These are phyloP conservation scores for Ormosia semicastrata DNA, from an alignment of 306 rosid genomes.

Conservation along the genomic window DNA sequence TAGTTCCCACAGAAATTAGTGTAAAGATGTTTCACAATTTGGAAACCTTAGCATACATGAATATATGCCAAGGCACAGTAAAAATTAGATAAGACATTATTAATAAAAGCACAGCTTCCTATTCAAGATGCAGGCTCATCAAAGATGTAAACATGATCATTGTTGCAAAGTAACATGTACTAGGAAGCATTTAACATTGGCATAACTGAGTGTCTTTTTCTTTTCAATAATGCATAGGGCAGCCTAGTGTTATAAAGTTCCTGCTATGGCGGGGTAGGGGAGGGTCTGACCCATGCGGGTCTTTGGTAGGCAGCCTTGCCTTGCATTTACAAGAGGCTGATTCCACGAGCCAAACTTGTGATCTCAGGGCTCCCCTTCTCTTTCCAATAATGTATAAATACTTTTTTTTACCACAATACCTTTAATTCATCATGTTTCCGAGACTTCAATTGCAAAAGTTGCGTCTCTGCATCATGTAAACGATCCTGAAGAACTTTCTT, in stretches of 20 bases:
- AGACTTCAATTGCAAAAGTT: slow-evolving; percentile 75
- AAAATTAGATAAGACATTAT: neutral
- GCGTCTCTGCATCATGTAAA: slow-evolving; percentile 90
- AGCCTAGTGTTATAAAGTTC: too few species aligned
- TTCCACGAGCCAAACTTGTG: too few species aligned
- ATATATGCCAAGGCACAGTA: slow-evolving; percentile 2
- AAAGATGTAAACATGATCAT: slow-evolving; percentile 16
- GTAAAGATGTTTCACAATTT: neutral
- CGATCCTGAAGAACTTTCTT: slow-evolving; percentile 91
- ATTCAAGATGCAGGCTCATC: neutral
- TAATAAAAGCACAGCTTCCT: neutral
- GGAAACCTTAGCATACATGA: neutral
- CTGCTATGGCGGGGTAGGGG: too few species aligned
- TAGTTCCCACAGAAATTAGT: neutral
- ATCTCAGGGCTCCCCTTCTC: too few species aligned
- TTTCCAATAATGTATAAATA: neutral
- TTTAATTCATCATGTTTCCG: slow-evolving; percentile 94
- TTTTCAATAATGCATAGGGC: neutral
- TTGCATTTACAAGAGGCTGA: too few species aligned
- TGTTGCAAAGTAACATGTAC: neutral
- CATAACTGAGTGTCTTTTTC: neutral
- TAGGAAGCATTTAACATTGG: slow-evolving; percentile 13
- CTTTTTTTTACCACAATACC: slow-evolving; percentile 40
- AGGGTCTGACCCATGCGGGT: too few species aligned
- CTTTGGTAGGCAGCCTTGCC: too few species aligned